phyloP scores from a whole-genome alignment of 108 stramenopile genomes.

The Phaeodactylum tricornutum region DNA sequence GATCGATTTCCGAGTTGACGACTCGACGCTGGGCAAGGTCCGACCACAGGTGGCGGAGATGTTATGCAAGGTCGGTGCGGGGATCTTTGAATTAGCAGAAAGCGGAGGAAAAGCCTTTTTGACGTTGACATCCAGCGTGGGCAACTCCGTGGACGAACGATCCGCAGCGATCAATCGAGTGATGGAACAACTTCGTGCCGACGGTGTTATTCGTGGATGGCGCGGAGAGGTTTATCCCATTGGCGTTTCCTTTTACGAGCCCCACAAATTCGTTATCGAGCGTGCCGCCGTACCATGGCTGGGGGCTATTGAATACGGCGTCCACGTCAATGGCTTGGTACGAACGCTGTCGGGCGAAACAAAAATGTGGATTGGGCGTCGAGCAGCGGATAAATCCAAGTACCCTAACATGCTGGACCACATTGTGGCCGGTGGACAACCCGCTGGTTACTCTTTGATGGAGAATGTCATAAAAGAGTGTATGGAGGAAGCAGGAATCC shows the following conservation, averaged over 20 bases:
- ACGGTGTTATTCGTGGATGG: constrained; percentile 72
- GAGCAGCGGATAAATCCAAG: constrained; percentile 70
- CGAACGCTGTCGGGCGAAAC: constrained; percentile 11
- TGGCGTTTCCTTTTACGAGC: constrained; percentile 38
- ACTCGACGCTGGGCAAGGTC: constrained; percentile 49
- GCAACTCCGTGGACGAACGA: constrained; percentile 35
- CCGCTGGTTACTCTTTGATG: constrained; percentile 58
- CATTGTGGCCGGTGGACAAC: constrained; percentile 84
- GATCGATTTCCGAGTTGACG: constrained; percentile 54
- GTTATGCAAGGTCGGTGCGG: constrained; percentile 18
- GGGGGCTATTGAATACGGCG: constrained; percentile 68
- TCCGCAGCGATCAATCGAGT: constrained; percentile 46
- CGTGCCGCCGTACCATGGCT: constrained; percentile 63
- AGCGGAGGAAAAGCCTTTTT: constrained; percentile 16
- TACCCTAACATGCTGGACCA: constrained; percentile 87
- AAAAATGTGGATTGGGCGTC: constrained; percentile 80
- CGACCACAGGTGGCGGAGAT: constrained; percentile 37
- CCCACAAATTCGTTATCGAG: constrained; percentile 69
- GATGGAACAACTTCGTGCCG: constrained; percentile 36
- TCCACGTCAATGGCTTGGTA: constrained; percentile 69
- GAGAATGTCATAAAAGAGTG: constrained; percentile 89
- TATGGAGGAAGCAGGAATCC: constrained; percentile 81
- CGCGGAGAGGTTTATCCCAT: constrained; percentile 74
- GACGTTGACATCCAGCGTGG: constrained; percentile 41
- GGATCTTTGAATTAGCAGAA: constrained; percentile 19